These are phyloP conservation scores for Diaporthe aspalathi DNA, from an alignment of 2,329 filamentous ascomycete genomes.

Conservation along the genomic window DNA sequence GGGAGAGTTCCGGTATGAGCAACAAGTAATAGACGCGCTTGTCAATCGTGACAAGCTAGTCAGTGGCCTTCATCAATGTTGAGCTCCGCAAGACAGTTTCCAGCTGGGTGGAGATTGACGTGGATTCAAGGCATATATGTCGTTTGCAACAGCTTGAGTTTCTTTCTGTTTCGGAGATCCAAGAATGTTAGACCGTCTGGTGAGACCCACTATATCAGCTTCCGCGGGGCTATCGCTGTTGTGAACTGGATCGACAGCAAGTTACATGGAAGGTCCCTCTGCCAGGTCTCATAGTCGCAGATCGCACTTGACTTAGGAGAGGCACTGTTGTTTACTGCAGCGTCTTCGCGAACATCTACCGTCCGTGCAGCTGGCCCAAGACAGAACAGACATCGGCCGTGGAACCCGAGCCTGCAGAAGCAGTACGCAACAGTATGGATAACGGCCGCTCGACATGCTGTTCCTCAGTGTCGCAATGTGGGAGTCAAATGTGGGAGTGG, in stretches of 20 bases:
- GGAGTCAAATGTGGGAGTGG: no score
- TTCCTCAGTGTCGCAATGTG: neutral
- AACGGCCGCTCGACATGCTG: neutral
- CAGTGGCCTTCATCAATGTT: neutral
- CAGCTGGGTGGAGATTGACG: neutral
- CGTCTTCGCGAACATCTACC: neutral
- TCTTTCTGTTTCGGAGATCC: no score
- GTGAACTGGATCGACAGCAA: neutral
- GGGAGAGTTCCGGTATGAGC: neutral
- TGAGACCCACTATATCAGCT: neutral
- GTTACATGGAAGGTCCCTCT: neutral
- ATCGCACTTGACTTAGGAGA: neutral
- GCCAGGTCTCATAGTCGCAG: neutral
- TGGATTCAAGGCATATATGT: neutral
- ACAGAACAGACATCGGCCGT: neutral
- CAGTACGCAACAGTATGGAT: neutral
- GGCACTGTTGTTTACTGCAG: slow-evolving; percentile 1
- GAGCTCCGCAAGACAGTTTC: neutral
- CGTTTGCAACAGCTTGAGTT: neutral
- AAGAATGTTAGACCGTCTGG: neutral
- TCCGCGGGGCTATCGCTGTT: neutral
- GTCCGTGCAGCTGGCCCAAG: neutral
- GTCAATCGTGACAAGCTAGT: neutral
- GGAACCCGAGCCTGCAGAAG: neutral
- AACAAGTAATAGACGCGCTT: neutral